Percentiles rank a stretch among this genome's conserved stretches.
Conservation (phyloP, 2,329 filamentous ascomycete genomes). For the Triangularia verruculosa region DNA sequence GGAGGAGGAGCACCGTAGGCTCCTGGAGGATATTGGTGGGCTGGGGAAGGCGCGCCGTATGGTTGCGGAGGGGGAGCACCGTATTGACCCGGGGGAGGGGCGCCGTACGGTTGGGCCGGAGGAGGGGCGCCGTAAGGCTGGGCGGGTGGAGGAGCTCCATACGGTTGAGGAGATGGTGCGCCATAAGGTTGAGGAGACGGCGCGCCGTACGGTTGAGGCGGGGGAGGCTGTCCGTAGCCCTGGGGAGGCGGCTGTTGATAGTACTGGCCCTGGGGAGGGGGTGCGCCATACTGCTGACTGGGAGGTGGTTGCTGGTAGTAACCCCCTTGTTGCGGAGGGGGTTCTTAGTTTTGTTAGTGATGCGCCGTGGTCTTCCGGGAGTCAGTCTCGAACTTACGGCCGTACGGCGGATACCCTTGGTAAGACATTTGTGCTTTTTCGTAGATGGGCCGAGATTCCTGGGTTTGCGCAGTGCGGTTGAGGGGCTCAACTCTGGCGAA, state of each 20-base stretch:
- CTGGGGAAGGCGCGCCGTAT: conserved; percentile 30
- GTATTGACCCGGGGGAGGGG: conserved; percentile 30
- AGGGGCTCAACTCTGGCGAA: neutral
- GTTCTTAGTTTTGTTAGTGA: conserved; percentile 1
- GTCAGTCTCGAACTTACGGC: conserved; percentile 31
- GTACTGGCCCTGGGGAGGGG: conserved; percentile 24
- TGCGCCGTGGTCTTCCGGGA: neutral
- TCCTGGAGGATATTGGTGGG: conserved; percentile 33
- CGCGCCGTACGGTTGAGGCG: conserved; percentile 14
- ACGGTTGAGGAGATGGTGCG: neutral
- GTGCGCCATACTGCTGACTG: neutral
- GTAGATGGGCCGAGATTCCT: neutral
- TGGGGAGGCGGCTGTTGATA: conserved; percentile 28
- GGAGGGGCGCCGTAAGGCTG: conserved; percentile 24
- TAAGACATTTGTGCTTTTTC: conserved; percentile 34
- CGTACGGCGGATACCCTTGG: conserved; percentile 35
- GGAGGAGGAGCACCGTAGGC: conserved; percentile 22
- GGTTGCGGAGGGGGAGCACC: conserved; percentile 30
- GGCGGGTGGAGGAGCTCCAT: neutral
- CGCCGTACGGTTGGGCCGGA: conserved; percentile 19
- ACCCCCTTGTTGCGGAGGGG: conserved; percentile 30
- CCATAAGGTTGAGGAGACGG: conserved; percentile 14
- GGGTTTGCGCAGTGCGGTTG: neutral
- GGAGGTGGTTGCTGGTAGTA: conserved; percentile 30
- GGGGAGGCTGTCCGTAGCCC: conserved; percentile 32